Conservation (phyloP, 2,329 filamentous ascomycete species). For the Paecilomyces variotii region DNA sequence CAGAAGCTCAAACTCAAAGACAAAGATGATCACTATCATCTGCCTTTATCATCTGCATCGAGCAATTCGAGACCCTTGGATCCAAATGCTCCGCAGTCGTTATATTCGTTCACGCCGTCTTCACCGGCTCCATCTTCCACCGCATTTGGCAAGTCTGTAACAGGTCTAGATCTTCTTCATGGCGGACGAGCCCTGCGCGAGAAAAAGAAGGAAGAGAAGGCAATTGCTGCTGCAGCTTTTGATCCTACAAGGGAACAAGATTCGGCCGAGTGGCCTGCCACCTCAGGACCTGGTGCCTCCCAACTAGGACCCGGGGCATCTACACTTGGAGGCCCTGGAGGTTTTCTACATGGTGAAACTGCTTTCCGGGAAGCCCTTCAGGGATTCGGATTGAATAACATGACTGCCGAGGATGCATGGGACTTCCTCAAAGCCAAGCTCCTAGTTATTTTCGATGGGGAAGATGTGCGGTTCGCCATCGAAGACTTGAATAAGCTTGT, state of each 20-base stretch:
- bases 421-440: constrained; percentile 57
- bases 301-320: constrained; percentile 27
- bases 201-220: constrained; percentile 69
- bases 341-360: constrained; percentile 23
- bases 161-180: constrained; percentile 69
- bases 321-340: constrained; percentile 25
- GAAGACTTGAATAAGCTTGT: constrained; percentile 60
- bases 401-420: constrained; percentile 61
- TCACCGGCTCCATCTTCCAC: constrained; percentile 52
- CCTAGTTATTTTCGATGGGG: constrained; percentile 56
- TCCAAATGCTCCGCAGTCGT: constrained; percentile 53
- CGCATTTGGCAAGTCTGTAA: constrained; percentile 72
- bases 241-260: constrained; percentile 25
- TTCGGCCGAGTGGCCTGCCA: constrained; percentile 25
- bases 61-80: constrained; percentile 59
- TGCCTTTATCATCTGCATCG: constrained; percentile 56
- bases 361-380: constrained; percentile 34
- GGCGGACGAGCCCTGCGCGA: constrained; percentile 69
- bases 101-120: constrained; percentile 59
- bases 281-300: constrained; percentile 16
- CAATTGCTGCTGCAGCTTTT: constrained; percentile 20
- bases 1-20: constrained; percentile 59
- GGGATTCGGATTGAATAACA: constrained; percentile 58
- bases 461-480: constrained; percentile 55
- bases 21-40: constrained; percentile 48